Evolutionary conservation across 148 eudicot genomes (phyloP).

Genomic region (Rhododendron williamsianum): DNA sequence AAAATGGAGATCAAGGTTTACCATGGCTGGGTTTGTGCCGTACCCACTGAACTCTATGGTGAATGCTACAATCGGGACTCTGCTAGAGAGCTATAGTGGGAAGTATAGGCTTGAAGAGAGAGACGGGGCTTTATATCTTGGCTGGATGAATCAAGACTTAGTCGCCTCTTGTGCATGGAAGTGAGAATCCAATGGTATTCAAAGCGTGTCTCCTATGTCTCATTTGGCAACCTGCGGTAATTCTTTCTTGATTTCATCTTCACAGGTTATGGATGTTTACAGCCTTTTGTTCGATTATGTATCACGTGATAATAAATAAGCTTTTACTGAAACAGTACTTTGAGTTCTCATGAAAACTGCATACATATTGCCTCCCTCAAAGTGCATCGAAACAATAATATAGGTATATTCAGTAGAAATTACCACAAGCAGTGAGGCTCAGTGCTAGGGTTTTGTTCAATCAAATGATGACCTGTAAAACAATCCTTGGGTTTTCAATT

Average conservation of each 20-base stretch:
- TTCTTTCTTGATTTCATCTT: neutral
- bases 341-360: neutral
- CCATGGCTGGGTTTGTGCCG: slow-evolving; percentile 56
- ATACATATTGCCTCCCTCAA: neutral
- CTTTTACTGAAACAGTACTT: neutral
- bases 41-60: slow-evolving; percentile 46
- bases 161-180: slow-evolving; percentile 55
- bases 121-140: slow-evolving; percentile 41
- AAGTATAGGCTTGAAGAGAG: slow-evolving; percentile 45
- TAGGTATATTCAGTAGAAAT: neutral
- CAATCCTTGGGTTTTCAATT: neutral
- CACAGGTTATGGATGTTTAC: neutral
- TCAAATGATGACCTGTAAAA: slow-evolving; percentile 2
- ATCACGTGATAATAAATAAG: slow-evolving; percentile 8
- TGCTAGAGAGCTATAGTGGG: slow-evolving; percentile 36
- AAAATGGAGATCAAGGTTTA: slow-evolving; percentile 54
- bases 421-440: slow-evolving; percentile 13
- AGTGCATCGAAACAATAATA: neutral
- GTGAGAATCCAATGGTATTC: slow-evolving; percentile 12
- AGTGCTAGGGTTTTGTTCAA: slow-evolving; percentile 16
- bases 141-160: slow-evolving; percentile 46
- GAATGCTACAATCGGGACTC: slow-evolving; percentile 31
- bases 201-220: neutral
- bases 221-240: neutral
- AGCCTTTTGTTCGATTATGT: neutral